Conservation (phyloP, 768 basidiomycete genomes). For the Leucocoprinus leucothites region DNA sequence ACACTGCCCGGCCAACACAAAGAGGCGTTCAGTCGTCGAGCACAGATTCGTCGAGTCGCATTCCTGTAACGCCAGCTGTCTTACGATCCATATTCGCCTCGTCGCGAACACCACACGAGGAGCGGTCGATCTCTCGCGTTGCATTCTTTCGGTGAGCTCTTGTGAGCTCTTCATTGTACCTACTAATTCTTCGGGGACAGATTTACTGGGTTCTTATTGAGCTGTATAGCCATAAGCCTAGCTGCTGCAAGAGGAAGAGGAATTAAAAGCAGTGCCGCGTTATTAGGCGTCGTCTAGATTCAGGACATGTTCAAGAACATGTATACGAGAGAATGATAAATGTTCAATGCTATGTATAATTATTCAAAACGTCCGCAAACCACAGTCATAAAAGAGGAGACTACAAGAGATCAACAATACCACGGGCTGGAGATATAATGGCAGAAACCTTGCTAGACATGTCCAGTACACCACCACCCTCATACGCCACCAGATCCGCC, state of each 20-base stretch:
- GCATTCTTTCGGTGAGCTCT: slow-evolving; percentile 76
- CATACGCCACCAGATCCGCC: slow-evolving; percentile 59
- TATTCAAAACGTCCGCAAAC: neutral
- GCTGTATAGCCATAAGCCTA: slow-evolving; percentile 77
- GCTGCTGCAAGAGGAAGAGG: slow-evolving; percentile 70
- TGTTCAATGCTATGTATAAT: slow-evolving; percentile 15
- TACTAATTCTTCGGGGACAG: slow-evolving; percentile 31
- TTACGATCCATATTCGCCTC: slow-evolving; percentile 84
- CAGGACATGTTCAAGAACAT: slow-evolving; percentile 21
- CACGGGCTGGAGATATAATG: slow-evolving; percentile 49
- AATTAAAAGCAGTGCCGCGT: slow-evolving; percentile 59
- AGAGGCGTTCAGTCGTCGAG: slow-evolving; percentile 24
- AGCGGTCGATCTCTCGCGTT: slow-evolving; percentile 78
- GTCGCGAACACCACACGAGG: slow-evolving; percentile 76
- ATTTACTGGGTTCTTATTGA: slow-evolving; percentile 79
- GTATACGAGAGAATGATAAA: slow-evolving; percentile 9
- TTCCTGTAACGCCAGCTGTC: slow-evolving; percentile 82
- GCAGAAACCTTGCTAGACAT: slow-evolving; percentile 52
- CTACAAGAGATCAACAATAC: slow-evolving; percentile 49
- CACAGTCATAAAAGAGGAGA: slow-evolving; percentile 10
- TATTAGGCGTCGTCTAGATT: slow-evolving; percentile 56
- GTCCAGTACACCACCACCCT: slow-evolving; percentile 58
- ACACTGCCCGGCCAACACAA: slow-evolving; percentile 37
- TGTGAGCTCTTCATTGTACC: neutral
- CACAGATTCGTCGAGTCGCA: slow-evolving; percentile 50